Conservation (phyloP, 2,329 filamentous ascomycete species). For the Aschersonia sp. region DNA sequence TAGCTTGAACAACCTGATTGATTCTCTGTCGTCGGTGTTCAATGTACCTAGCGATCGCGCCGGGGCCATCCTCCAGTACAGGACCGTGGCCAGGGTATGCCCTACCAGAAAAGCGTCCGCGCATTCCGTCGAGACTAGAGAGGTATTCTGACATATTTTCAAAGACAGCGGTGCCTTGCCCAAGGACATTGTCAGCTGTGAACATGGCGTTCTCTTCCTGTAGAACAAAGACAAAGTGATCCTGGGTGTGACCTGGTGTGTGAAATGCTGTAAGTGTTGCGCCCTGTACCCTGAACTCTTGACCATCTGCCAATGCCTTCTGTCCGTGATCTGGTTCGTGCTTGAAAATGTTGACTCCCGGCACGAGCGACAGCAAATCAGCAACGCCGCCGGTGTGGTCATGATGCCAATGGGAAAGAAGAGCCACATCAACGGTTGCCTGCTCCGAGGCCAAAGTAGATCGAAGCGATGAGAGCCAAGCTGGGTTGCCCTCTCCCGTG, state of each 20-base stretch:
- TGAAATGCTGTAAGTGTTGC: conserved; percentile 52
- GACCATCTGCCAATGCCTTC: conserved; percentile 28
- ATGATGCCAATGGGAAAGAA: conserved; percentile 86
- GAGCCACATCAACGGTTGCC: conserved; percentile 49
- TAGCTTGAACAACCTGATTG: conserved; percentile 54
- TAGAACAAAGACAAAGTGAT: conserved; percentile 69
- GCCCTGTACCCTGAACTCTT: conserved; percentile 41
- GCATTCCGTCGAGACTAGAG: conserved; percentile 55
- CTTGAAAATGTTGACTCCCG: conserved; percentile 52
- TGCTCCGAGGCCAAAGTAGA: conserved; percentile 52
- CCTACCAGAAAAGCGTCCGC: conserved; percentile 44
- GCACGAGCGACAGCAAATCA: conserved; percentile 52
- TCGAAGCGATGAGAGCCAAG: conserved; percentile 57
- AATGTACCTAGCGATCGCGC: conserved; percentile 72
- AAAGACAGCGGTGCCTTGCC: conserved; percentile 76
- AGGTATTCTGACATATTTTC: conserved; percentile 62
- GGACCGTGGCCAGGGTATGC: conserved; percentile 85
- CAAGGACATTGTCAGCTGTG: conserved; percentile 79
- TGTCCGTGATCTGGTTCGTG: conserved; percentile 40
- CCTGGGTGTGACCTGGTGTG: conserved; percentile 56
- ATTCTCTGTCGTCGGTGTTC: conserved; percentile 68
- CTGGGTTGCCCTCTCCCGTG: conserved; percentile 67
- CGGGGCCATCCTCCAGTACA: conserved; percentile 56
- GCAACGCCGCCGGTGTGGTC: conserved; percentile 71
- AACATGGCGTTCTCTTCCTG: conserved; percentile 74